Evolutionary conservation across 2,329 filamentous ascomycete species (phyloP), one percentile per base, ranked within the genome.

Genomic region (Paradendryphiella salina): DNA sequence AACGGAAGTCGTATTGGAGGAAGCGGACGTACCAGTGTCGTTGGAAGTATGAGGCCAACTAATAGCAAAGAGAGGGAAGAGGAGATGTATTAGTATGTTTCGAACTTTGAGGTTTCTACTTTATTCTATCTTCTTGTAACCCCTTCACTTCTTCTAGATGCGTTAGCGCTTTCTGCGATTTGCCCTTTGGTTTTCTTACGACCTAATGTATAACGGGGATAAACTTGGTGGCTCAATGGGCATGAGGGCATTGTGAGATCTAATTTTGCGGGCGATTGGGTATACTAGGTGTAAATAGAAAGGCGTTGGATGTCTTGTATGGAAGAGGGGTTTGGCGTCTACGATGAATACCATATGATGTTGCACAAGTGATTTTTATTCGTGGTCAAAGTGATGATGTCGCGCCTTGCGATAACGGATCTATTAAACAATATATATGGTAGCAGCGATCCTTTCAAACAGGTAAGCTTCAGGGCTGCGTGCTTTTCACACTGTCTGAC

Each of bases 81-180:
- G 40, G 58, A 53, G 44, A 56, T 59, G 55, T 67, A 57, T 54
- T 68, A 66, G 59, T 60, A 58, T 46, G 32, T 44, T 46, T 43
- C 39, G 21, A 35, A 13, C n/a, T 13, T 40, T 20, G 40, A 13
- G 18, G 28, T 39, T 36, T 47, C 21, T 28, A 26, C 40, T 31
- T 39, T 34, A 17, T 35, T 29, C 26, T 39, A 35, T 33, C 32
- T 23, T 32, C 29, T 34, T 31, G 26, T 33, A 50, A 23, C 31
- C 32, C 18, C 17, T 36, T 14, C 39, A 31, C 31, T 52, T 33
- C 15, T 43, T 40, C 33, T 39, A 50, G 48, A 47, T 26, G 45
- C 26, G 34, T 51, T 14, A 38, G 20, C 34, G 20, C 39, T 33
- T 21, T 33, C 29, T 23, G 28, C 18, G 34, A 33, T 50, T 34